Evolutionary conservation across 768 basidiomycete genomes (phyloP).

Genomic region (Hemileccinum rubropunctum): DNA sequence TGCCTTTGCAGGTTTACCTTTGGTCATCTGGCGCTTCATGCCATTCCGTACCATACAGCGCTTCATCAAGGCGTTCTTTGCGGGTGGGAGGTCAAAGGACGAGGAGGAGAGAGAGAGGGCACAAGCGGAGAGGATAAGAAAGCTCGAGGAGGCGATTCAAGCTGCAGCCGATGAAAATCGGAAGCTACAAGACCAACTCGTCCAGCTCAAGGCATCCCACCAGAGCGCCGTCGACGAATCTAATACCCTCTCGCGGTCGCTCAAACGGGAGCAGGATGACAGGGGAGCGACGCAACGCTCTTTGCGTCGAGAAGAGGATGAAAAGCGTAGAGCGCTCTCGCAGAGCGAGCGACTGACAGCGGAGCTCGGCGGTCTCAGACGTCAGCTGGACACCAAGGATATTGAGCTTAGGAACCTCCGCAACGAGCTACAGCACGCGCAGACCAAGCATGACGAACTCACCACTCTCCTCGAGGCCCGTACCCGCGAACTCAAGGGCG

Average conservation of each 20-base stretch:
- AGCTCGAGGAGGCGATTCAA: slow-evolving; percentile 15
- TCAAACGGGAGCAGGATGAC: slow-evolving; percentile 20
- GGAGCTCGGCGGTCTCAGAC: slow-evolving; percentile 17
- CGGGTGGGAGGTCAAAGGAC: slow-evolving; percentile 13
- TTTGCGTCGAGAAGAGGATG: slow-evolving; percentile 20
- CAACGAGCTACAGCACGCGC: slow-evolving; percentile 27
- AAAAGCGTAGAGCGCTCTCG: slow-evolving; percentile 11
- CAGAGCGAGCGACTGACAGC: slow-evolving; percentile 12
- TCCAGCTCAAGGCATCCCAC: slow-evolving; percentile 6
- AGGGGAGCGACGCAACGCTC: slow-evolving; percentile 14
- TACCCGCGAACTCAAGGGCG: slow-evolving; percentile 40
- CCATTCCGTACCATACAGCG: neutral
- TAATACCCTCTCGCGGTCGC: slow-evolving; percentile 10
- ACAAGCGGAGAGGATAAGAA: slow-evolving; percentile 10
- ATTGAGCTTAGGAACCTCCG: slow-evolving; percentile 23
- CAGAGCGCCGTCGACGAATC: slow-evolving; percentile 12
- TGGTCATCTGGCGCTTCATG: slow-evolving; percentile 18
- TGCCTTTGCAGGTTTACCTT: slow-evolving; percentile 28
- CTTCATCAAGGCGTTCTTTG: neutral
- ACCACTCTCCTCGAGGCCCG: slow-evolving; percentile 32
- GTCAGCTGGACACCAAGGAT: slow-evolving; percentile 25
- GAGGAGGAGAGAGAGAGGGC: slow-evolving; percentile 19
- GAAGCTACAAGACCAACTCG: slow-evolving; percentile 17
- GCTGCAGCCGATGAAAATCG: slow-evolving; percentile 13
- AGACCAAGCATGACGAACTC: slow-evolving; percentile 26